Percentiles rank a stretch among this genome's conserved stretches.
Evolutionary conservation across 495 filamentous ascomycete species (phyloP).

Genomic region (Penicillium ucsense): DNA sequence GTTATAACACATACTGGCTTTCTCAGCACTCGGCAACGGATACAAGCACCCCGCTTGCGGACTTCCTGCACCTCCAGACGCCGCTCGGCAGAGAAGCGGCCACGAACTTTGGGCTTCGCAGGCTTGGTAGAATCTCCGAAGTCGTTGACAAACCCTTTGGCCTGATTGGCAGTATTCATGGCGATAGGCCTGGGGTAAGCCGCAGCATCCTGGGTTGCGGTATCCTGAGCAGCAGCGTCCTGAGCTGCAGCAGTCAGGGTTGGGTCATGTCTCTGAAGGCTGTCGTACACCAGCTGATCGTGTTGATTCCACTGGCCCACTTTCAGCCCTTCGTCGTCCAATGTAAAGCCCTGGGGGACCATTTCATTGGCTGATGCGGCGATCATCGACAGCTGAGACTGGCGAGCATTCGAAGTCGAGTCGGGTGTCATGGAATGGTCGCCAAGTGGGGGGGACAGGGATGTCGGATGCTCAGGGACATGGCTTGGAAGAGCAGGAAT

Average conservation of each 20-base stretch:
- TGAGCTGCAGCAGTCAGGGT: constrained; percentile 36
- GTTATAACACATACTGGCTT: constrained; percentile 47
- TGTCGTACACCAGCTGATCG: constrained; percentile 39
- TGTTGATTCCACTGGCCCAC: constrained; percentile 32
- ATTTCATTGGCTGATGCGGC: constrained; percentile 41
- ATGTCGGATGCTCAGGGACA: constrained; percentile 24
- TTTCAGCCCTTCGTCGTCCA: constrained; percentile 34
- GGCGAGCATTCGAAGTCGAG: constrained; percentile 30
- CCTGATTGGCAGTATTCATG: constrained; percentile 43
- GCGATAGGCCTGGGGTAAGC: constrained; percentile 45
- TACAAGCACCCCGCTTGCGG: constrained; percentile 72
- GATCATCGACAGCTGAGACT: constrained; percentile 41
- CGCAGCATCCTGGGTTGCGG: constrained; percentile 31
- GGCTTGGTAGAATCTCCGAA: constrained; percentile 44
- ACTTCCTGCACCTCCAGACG: constrained; percentile 75
- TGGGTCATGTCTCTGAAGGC: constrained; percentile 37
- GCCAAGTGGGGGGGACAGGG: constrained; percentile 32
- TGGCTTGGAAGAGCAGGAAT: constrained; percentile 28
- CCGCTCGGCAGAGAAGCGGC: constrained; percentile 56
- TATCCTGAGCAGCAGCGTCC: constrained; percentile 30
- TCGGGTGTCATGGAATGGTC: constrained; percentile 32
- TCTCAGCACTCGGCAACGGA: constrained; percentile 76
- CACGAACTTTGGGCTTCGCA: constrained; percentile 49
- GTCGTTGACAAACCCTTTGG: constrained; percentile 49
- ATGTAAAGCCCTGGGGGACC: constrained; percentile 34